Percentiles rank a stretch among this genome's conserved stretches.
Conservation (phyloP, 768 basidiomycete genomes). For the Termitomyces titanicus region DNA sequence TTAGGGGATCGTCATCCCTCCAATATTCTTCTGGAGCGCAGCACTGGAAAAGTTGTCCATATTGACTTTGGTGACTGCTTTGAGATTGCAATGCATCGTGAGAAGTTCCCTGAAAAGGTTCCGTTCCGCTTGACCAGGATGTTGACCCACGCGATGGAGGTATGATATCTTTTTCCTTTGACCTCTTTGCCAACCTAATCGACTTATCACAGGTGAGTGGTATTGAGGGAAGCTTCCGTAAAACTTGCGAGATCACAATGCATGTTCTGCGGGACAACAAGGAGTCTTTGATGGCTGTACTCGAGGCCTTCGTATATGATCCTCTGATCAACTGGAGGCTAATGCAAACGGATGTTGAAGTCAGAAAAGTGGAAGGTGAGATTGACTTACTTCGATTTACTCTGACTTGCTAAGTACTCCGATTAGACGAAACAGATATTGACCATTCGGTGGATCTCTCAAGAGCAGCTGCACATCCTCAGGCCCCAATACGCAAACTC, state of each 20-base stretch:
- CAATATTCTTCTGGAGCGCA: slow-evolving; percentile 88
- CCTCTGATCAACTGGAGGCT: slow-evolving; percentile 97
- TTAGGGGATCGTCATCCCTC: slow-evolving; percentile 98
- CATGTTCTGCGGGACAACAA: slow-evolving; percentile 93
- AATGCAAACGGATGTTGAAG: slow-evolving; percentile 80
- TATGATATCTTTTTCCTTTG: slow-evolving; percentile 26
- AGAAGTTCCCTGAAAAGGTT: slow-evolving; percentile 98
- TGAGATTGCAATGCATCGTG: slow-evolving; percentile 95
- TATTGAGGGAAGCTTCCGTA: slow-evolving; percentile 95
- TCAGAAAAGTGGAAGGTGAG: slow-evolving; percentile 64
- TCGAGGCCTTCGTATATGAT: slow-evolving; percentile 98
- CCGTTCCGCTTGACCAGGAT: slow-evolving; percentile 98
- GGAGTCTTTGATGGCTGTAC: slow-evolving; percentile 98
- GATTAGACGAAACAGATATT: slow-evolving; percentile 42
- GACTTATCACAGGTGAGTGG: slow-evolving; percentile 73
- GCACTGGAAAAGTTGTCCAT: slow-evolving; percentile 92
- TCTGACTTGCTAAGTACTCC: slow-evolving; percentile 2
- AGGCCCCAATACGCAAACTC: slow-evolving; percentile 75
- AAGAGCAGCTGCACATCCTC: slow-evolving; percentile 68
- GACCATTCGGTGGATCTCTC: slow-evolving; percentile 61
- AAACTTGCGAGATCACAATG: slow-evolving; percentile 98
- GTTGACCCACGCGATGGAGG: slow-evolving; percentile 99
- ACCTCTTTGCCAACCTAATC: slow-evolving; percentile 3
- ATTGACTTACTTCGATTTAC: background rate
- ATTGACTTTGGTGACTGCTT: slow-evolving; percentile 99